A percentile compares a stretch with the other conserved stretches of the same genome.
Evolutionary conservation across 768 basidiomycete species (phyloP).

Genomic region (Boletus speciosus): DNA sequence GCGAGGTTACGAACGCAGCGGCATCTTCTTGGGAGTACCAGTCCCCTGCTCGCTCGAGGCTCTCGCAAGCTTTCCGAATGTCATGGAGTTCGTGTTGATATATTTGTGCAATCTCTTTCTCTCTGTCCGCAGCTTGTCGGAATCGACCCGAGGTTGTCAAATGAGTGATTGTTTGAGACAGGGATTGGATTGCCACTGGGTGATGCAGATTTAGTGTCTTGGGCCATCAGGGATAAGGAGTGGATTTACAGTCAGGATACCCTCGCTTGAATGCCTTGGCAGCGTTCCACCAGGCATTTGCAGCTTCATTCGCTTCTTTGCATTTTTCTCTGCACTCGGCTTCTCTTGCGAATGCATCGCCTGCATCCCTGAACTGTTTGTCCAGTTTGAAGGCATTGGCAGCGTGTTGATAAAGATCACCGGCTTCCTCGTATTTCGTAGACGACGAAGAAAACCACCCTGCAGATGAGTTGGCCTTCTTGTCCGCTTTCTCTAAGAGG

Average conservation of each 20-base stretch:
- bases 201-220: slow-evolving; percentile 8
- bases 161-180: slow-evolving; percentile 79
- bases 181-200: slow-evolving; percentile 84
- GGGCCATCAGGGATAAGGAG: background rate
- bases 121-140: slow-evolving; percentile 95
- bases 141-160: slow-evolving; percentile 85
- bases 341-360: slow-evolving; percentile 88
- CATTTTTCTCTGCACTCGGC: slow-evolving; percentile 91
- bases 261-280: slow-evolving; percentile 94
- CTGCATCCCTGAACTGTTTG: slow-evolving; percentile 87
- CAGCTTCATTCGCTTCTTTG: slow-evolving; percentile 90
- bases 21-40: slow-evolving; percentile 99
- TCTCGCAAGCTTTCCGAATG: slow-evolving; percentile 83
- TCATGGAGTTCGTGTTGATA: slow-evolving; percentile 82
- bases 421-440: slow-evolving; percentile 91
- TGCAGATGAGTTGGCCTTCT: slow-evolving; percentile 78
- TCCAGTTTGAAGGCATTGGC: slow-evolving; percentile 93
- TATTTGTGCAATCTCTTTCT: slow-evolving; percentile 96
- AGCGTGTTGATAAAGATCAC: slow-evolving; percentile 91
- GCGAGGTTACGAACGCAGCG: slow-evolving; percentile 63
- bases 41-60: slow-evolving; percentile 87
- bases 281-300: slow-evolving; percentile 98
- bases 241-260: slow-evolving; percentile 71
- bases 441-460: slow-evolving; percentile 88
- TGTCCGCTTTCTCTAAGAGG: slow-evolving; percentile 85